Base-by-base conservation (phyloP, 805 yeast species). In the Lachancea waltii region DNA sequence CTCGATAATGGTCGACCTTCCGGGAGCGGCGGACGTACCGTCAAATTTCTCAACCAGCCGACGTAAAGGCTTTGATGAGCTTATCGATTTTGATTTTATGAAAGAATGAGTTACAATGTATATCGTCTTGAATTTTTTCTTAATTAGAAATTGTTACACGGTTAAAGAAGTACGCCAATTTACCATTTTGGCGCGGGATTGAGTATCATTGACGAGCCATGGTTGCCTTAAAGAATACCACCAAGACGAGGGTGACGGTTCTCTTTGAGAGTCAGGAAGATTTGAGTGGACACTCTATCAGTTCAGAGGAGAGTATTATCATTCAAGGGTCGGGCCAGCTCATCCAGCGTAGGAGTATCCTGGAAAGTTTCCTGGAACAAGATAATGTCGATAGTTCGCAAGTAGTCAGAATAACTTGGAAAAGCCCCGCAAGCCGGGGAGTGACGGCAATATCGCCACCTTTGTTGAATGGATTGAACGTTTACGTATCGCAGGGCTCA, bases 381-480 rank as follows among this genome's bases (percentile, higher is more conserved):
- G n/a, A 32, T 23, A 7, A 4, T 11, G 14, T 19, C 5, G 13
- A 15, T 14, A n/a, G 17, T 5, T 28, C 15, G 8, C 30, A 22
- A 13, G 17, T 20, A 5, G 29, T 30, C 2, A 39, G 49, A 28
- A 37, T 48, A n/a, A 46, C 51, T 3, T 48, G 51, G 51, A 46
- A 36, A 13, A 22, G 39, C 24, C 16, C 35, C 6, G 26, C 15
- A 7, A 34, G 16, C 8, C 11, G 17, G 13, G 40, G 31, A 20
- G 7, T 19, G 2, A 37, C 28, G 8, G 38, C 40, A 13, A 33
- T 46, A 29, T 35, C 47, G 31, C 41, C 47, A 28, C 36, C 38
- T 13, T 17, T 49, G 24, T 28, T 24, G 25, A 15, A 26, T 17
- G 59, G 59, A 2, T 43, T 52, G 20, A 49, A 48, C 29, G 35